Evolutionary conservation across 495 filamentous ascomycete genomes (phyloP).

Genomic region (Penicillium ochrochloron): DNA sequence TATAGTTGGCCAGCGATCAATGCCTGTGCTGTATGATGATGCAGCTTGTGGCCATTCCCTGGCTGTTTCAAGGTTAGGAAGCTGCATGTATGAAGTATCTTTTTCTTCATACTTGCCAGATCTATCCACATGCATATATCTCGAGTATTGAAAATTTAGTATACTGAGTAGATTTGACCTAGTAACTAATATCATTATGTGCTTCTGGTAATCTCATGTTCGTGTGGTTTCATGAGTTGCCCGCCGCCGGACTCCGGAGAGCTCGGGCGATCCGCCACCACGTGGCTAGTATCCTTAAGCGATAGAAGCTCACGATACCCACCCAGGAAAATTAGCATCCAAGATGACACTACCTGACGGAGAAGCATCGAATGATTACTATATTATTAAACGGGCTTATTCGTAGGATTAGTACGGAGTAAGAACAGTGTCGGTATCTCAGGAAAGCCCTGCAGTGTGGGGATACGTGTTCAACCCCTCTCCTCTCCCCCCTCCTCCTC

Average conservation of each 20-base stretch:
- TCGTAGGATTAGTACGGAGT: not conserved
- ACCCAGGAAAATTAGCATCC: not conserved
- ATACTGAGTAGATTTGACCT: not conserved
- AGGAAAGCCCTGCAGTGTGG: not conserved
- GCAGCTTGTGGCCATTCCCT: not conserved
- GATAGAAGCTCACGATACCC: not conserved
- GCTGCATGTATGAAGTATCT: not conserved
- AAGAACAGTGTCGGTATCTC: not conserved
- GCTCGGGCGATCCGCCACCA: slow-evolving; percentile 2
- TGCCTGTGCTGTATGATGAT: not conserved
- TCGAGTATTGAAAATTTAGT: not conserved
- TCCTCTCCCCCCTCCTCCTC: not conserved
- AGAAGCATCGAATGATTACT: not conserved
- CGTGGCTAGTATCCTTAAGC: not conserved
- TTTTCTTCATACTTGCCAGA: not conserved
- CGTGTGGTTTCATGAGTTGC: not conserved
- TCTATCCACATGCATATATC: not conserved
- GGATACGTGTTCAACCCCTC: not conserved
- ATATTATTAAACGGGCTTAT: not conserved
- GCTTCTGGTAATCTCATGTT: not conserved
- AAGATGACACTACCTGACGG: too few relatives aligned
- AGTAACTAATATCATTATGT: not conserved
- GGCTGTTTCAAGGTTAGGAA: not conserved
- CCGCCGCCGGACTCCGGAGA: not conserved
- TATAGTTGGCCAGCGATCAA: not conserved